A percentile compares a stretch with the other conserved stretches of the same genome.
These are phyloP conservation scores for Kwoniella sp. DNA, from an alignment of 768 basidiomycete species.

Conservation along the genomic window DNA sequence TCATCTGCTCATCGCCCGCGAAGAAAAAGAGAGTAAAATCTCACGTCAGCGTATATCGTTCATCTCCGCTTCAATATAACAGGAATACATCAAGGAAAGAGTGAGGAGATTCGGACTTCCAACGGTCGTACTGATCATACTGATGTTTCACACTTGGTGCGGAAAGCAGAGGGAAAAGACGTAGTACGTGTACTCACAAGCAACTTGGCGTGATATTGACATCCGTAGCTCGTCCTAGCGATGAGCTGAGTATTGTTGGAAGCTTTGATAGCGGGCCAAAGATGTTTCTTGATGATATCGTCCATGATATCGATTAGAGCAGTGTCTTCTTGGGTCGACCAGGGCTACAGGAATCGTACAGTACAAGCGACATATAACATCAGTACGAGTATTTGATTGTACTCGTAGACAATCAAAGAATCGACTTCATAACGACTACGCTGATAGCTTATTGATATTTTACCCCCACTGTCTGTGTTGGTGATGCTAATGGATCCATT, in stretches of 20 bases:
- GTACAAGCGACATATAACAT: too few species aligned
- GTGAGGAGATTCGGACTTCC: too few species aligned
- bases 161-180: too few species aligned
- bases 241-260: conserved; percentile 8
- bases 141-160: too few species aligned
- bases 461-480: too few species aligned
- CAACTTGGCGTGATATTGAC: conserved; percentile 23
- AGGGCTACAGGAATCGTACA: conserved; percentile 15
- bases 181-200: conserved; percentile 20
- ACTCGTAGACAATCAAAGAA: too few species aligned
- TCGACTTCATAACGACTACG: too few species aligned
- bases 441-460: too few species aligned
- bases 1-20: neutral
- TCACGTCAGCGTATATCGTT: neutral
- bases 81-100: too few species aligned
- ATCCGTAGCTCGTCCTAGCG: conserved; percentile 18
- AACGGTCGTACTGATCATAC: too few species aligned
- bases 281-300: conserved; percentile 12
- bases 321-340: conserved; percentile 20
- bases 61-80: neutral
- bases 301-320: conserved; percentile 17
- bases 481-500: too few species aligned
- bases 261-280: conserved; percentile 18
- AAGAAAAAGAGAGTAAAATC: neutral
- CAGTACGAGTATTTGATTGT: too few species aligned